Evolutionary conservation across 768 basidiomycete genomes (phyloP), one percentile per base, ranked within the genome.

Genomic region (Rhodotorula graminis): DNA sequence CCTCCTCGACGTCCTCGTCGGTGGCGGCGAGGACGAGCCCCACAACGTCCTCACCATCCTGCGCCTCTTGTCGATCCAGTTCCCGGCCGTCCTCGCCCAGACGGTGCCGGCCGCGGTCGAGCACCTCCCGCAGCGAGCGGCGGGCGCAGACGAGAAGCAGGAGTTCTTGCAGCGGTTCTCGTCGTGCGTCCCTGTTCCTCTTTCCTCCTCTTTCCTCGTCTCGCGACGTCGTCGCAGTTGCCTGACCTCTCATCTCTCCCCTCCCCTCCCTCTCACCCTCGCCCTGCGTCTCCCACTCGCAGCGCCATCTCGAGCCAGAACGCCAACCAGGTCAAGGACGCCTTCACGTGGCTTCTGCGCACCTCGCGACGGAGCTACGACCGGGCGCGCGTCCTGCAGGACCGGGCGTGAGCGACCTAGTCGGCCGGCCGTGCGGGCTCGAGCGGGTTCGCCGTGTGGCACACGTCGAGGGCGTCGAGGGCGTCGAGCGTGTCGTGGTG

Each of bases 21-120:
- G 84, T 29, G 95, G 96, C 80, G 91, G 92, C 8, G 92, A 92
- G 79, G 95, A 97, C 70, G 85, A 88, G 7, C 84, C 87, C 12
- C 84, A 89, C 16, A 80, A 83, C 49, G 88, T 94, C 58, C 87
- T 92, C 67, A 87, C 89, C 5, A 88, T 97, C 72, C 86, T 95
- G 80, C 86, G 91, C 25, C 84, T 86, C 21, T 80, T 93, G 64
- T 84, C 88, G 40, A 81, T 83, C 50, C 78, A 87, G n/a, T 92
- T 90, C 88, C 84, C 89, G 4, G 79, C 83, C 14, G 88, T 89
- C 78, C 80, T 94, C 58, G 82, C 89, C 49, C 80, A 83, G 31
- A 95, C 92, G 90, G 80, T 93, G 25, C 87, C 89, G 4, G 80
- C 85, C 33, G 85, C 91, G 21, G 80, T 96, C 31, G 88, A 89